Conservation (phyloP, 257 asterid genomes). For the Lithospermum erythrorhizon region DNA sequence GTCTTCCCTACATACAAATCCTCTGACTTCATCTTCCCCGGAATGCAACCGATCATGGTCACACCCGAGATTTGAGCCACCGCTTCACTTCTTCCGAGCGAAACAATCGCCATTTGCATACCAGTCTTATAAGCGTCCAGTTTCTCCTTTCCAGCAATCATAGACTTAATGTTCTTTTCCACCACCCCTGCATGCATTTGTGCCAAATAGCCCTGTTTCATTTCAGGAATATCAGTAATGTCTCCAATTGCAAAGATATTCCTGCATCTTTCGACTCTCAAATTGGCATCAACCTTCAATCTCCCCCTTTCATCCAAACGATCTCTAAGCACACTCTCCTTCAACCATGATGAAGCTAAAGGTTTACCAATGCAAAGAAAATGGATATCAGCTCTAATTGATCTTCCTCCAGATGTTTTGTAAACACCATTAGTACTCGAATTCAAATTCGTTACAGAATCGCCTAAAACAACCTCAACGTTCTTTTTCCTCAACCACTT, state of each 20-base stretch:
- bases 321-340: background rate
- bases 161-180: background rate
- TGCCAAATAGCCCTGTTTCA: constrained; percentile 6
- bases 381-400: background rate
- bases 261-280: background rate
- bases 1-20: constrained; percentile 1
- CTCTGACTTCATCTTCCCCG: constrained; percentile 2
- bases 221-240: constrained; percentile 1
- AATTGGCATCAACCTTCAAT: background rate
- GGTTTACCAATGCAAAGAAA: background rate
- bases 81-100: constrained; percentile 4
- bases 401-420: background rate
- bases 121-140: background rate
- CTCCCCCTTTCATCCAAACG: background rate
- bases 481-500: constrained; percentile 1
- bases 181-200: constrained; percentile 1
- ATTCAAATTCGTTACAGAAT: background rate
- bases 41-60: constrained; percentile 1
- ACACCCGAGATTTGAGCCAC: constrained; percentile 1
- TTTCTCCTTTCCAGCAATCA: constrained; percentile 1
- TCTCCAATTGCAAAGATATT: constrained; percentile 2
- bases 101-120: background rate
- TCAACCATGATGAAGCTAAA: background rate
- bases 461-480: background rate
- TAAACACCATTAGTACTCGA: background rate